Base-by-base conservation (phyloP, 1,139 yeast species). In the Arxiozyma bovina region DNA sequence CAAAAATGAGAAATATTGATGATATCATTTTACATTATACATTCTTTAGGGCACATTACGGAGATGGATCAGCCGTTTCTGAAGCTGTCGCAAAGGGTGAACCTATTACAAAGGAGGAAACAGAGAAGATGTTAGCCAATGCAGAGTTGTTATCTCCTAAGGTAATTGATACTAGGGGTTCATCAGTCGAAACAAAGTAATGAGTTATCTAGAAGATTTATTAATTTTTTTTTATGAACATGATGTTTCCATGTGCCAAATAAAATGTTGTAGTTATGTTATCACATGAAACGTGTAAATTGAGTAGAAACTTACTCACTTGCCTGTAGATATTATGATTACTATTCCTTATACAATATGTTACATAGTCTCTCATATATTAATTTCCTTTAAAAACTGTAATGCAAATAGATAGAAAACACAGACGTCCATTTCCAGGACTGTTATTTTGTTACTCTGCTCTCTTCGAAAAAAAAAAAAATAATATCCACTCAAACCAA, bases 1-100 rank as follows among this genome's bases (percentile, higher is more conserved):
- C 99, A 9, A 78, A 83, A 47, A 88, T 93, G 94, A 81, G 94
- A 69, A 86, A 88, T 65, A 84, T 91, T 50, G 94, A 90, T 64
- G 96, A 91, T 68, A 80, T 93, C 50, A 90, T 93, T 25, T 78
- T 93, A 64, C 96, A 93, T 71, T 93, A 93, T 68, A 87, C 98
- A 0, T 93, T 93, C 70, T 93, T 93, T 77, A 85, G 70, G 58
- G 78, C 78, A 1, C 77, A 74, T 54, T 74, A 74, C 55, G 63
- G 70, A 0, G 67, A 68, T 52, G 70, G 68, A 4, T 61, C 63
- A 7, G 69, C 70, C 6, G 69, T 66, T 17, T 57, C 62, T 42
- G 63, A 59, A 34, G 59, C 61, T 20, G 61, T 52, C 0, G 49
- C 56, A 4, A 53, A 46, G 25, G 58, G 59, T 38, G 60, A 57